Percentiles rank a stretch among this genome's conserved stretches.
phyloP scores from a whole-genome alignment of 805 yeast species.

The Dipodascopsis uninucleata region DNA sequence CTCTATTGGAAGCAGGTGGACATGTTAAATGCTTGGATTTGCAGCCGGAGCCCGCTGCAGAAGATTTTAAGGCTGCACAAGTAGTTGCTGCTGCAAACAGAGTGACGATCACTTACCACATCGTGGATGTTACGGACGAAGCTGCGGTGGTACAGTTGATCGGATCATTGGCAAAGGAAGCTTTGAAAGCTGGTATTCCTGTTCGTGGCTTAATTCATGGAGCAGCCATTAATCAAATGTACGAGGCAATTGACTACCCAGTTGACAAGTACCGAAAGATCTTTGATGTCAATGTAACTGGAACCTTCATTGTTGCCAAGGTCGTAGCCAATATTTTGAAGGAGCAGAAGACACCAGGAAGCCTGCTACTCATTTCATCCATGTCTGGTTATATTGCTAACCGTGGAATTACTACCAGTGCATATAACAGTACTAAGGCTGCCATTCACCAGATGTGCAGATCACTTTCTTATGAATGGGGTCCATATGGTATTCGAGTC shows the following conservation, averaged over 20 bases:
- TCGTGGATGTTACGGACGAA: conserved; percentile 52
- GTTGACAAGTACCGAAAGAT: conserved; percentile 59
- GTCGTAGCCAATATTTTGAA: conserved; percentile 61
- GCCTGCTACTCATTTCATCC: conserved; percentile 70
- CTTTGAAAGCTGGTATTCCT: conserved; percentile 62
- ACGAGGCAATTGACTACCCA: conserved; percentile 54
- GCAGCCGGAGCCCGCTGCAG: conserved; percentile 30
- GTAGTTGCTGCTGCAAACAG: conserved; percentile 30
- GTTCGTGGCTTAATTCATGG: conserved; percentile 73
- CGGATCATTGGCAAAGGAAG: conserved; percentile 41
- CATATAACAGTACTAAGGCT: conserved; percentile 67
- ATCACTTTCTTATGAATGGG: conserved; percentile 71
- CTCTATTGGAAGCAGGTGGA: conserved; percentile 45
- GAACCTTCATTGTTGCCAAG: conserved; percentile 68
- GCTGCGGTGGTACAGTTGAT: conserved; percentile 40
- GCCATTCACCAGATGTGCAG: conserved; percentile 62
- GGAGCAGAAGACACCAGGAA: conserved; percentile 57
- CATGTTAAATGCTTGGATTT: conserved; percentile 40
- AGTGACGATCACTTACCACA: conserved; percentile 38
- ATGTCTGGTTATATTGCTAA: conserved; percentile 75
- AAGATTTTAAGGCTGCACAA: conserved; percentile 30
- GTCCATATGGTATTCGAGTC: conserved; percentile 60
- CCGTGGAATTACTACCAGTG: conserved; percentile 66
- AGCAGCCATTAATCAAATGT: conserved; percentile 37
- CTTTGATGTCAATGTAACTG: conserved; percentile 64